Evolutionary conservation across 2,329 filamentous ascomycete species (phyloP).

Genomic region (Ilyonectria destructans): DNA sequence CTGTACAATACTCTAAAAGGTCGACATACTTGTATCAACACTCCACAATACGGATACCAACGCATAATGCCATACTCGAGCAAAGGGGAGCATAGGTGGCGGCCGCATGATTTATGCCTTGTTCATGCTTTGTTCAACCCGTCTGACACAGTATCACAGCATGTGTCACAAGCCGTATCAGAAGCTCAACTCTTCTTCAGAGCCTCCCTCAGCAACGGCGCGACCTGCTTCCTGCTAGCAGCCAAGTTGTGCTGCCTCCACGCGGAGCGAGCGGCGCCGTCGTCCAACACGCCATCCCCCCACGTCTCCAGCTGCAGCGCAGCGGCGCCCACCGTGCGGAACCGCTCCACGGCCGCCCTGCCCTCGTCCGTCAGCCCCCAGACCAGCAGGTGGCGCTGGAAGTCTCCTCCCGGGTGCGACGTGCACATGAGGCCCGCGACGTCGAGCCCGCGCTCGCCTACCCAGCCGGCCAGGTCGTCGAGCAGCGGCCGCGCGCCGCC

Average conservation of each 20-base stretch:
- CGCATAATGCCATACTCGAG: constrained; percentile 18
- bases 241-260: constrained; percentile 79
- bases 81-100: constrained; percentile 1
- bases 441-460: constrained; percentile 72
- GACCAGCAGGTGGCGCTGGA: constrained; percentile 78
- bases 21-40: constrained; percentile 30
- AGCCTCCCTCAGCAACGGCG: constrained; percentile 74
- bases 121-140: constrained; percentile 11
- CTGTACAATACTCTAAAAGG: constrained; percentile 28
- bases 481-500: constrained; percentile 64
- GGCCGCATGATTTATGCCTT: neutral
- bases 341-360: constrained; percentile 67
- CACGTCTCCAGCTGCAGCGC: constrained; percentile 72
- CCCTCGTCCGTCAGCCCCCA: constrained; percentile 72
- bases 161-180: constrained; percentile 14
- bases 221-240: constrained; percentile 79
- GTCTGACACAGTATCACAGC: neutral
- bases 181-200: constrained; percentile 55
- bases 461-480: constrained; percentile 66
- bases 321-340: constrained; percentile 64
- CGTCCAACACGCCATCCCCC: constrained; percentile 64
- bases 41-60: constrained; percentile 10
- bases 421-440: constrained; percentile 80
- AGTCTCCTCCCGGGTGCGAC: constrained; percentile 68
- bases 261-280: constrained; percentile 67